Evolutionary conservation across 768 basidiomycete species (phyloP).

Genomic region (Lactifluus subvellereus): DNA sequence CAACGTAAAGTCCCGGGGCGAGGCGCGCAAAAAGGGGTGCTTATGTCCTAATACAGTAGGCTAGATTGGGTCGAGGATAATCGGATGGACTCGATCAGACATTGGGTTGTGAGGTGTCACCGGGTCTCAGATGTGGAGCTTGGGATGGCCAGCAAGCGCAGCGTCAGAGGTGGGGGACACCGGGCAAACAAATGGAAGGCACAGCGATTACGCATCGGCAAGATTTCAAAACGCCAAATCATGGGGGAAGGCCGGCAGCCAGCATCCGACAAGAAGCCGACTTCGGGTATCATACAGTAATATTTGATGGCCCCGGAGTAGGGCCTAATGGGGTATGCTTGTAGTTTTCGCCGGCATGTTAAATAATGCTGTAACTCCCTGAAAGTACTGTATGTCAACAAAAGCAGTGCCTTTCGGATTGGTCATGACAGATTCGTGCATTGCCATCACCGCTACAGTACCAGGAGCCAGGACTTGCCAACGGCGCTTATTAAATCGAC

Average conservation of each 20-base stretch:
- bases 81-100: background rate
- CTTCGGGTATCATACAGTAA: background rate
- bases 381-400: background rate
- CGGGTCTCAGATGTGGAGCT: background rate
- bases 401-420: background rate
- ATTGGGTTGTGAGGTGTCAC: no score
- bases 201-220: no score
- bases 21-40: background rate
- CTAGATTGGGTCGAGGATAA: no score
- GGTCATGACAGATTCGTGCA: background rate
- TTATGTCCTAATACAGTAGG: background rate
- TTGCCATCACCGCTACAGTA: background rate
- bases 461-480: no score
- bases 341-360: background rate
- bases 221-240: background rate
- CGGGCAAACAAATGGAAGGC: no score
- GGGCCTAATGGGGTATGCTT: background rate
- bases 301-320: background rate
- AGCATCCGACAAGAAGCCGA: background rate
- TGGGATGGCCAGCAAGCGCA: background rate
- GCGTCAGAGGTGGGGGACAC: no score
- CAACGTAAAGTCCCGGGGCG: background rate
- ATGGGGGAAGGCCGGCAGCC: background rate
- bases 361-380: background rate
- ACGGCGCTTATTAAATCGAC: background rate